These are phyloP conservation scores for Dendrostoma leiphaemia DNA, from an alignment of 2,329 filamentous ascomycete species.

Conservation along the genomic window DNA sequence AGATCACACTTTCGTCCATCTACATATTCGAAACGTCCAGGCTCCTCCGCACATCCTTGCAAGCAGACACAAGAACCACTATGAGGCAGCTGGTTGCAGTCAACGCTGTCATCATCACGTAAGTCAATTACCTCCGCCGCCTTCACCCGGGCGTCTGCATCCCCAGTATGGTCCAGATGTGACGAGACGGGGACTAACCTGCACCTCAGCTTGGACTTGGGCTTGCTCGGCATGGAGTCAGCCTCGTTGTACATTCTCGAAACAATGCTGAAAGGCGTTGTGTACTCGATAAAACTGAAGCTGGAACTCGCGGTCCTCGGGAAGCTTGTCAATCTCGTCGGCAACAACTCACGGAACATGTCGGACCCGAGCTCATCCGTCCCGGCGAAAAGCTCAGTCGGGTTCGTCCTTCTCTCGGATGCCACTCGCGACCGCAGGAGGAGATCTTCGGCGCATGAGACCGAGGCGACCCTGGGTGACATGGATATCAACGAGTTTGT, in stretches of 20 bases:
- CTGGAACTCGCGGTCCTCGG: constrained; percentile 7
- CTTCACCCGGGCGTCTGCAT: no score
- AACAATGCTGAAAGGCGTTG: constrained; percentile 15
- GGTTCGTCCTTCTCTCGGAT: background rate
- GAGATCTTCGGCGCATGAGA: background rate
- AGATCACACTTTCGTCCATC: background rate
- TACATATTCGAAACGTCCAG: constrained; percentile 9
- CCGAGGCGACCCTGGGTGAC: background rate
- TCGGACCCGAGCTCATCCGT: background rate
- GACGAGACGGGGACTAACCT: background rate
- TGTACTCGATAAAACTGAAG: constrained; percentile 9
- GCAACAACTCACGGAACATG: background rate
- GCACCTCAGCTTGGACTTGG: background rate
- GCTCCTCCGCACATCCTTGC: background rate
- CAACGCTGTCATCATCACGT: constrained; percentile 3
- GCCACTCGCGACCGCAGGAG: background rate
- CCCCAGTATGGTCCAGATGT: no score
- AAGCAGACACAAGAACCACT: constrained; percentile 5
- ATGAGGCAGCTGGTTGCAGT: constrained; percentile 10
- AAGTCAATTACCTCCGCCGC: no score
- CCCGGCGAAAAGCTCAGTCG: constrained; percentile 9
- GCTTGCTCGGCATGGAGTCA: background rate
- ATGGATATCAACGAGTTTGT: constrained; percentile 16
- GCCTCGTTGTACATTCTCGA: constrained; percentile 8
- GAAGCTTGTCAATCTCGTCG: constrained; percentile 4